phyloP scores from a whole-genome alignment of 257 asterid genomes.

The Gardenia jasminoides region DNA sequence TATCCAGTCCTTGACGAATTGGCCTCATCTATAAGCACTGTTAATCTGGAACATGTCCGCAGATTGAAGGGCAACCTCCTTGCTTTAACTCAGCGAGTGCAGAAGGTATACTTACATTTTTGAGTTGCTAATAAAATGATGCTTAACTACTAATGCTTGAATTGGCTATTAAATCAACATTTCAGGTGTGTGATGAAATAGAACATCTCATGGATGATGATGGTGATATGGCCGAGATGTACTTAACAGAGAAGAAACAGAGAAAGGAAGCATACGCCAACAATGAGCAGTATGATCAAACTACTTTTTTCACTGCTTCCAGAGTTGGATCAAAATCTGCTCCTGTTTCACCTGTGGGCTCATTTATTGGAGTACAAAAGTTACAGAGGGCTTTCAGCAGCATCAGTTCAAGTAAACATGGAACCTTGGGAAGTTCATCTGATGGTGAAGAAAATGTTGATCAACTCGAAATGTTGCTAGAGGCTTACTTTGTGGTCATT shows the following conservation, averaged over 20 bases:
- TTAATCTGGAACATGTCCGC: conserved; percentile 93
- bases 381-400: conserved; percentile 85
- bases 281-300: conserved; percentile 49
- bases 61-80: conserved; percentile 94
- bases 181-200: conserved; percentile 88
- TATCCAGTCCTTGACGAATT: conserved; percentile 92
- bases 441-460: conserved; percentile 69
- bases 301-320: conserved; percentile 26
- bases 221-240: conserved; percentile 99
- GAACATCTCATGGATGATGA: conserved; percentile 99
- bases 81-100: conserved; percentile 93
- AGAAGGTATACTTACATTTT: conserved; percentile 53
- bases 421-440: conserved; percentile 76
- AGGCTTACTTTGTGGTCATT: conserved; percentile 83
- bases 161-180: conserved; percentile 15
- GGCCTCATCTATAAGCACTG: conserved; percentile 86
- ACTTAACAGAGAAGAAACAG: conserved; percentile 90
- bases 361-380: conserved; percentile 48
- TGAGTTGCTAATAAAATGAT: conserved; percentile 10
- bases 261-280: conserved; percentile 54
- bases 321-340: conserved; percentile 57
- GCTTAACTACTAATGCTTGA: conserved; percentile 9
- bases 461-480: conserved; percentile 97
- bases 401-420: conserved; percentile 73
- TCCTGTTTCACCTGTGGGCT: conserved; percentile 84